Evolutionary conservation across 1,139 yeast genomes (phyloP), one percentile per base, ranked within the genome.

Genomic region (Protomyces pachydermus): DNA sequence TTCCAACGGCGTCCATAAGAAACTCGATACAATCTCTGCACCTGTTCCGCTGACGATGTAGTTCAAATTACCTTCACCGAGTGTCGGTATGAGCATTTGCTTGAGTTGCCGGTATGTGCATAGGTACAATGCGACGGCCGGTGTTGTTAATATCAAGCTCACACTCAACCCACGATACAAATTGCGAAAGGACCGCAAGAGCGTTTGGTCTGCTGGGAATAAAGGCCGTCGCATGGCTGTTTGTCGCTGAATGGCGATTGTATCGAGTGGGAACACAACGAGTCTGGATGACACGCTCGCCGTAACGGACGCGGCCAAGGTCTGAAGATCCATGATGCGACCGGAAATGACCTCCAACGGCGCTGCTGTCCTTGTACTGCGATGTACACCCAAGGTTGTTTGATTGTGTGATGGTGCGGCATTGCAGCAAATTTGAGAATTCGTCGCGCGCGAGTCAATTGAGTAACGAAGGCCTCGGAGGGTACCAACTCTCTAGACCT

Each of bases 1-100:
- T 69, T 78, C 81, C 76, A 78, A 77, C 2, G 81, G 81, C 14
- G 81, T 78, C 80, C 80, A 78, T n/a, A 78, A 70, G 53, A 75
- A 69, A 20, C 78, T 74, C 56, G 78, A 74, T 3, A 76, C 72
- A n/a, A 78, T 67, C 61, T 78, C 81, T 3, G 81, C 78, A 3
- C 72, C 72, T 5, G 77, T 71, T 3, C 80, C 80, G 64, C 77
- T 72, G 23, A 71, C 65, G 8, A 77, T 69, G 66, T 76, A 78
- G 67, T 75, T 77, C n/a, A 71, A 20, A 23, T 76, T 68, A 8
- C 76, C 70, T n/a, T 74, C 70, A 25, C 80, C 80, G 3, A 76
- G 66, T 51, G 72, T 69, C 3, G 79, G 77, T n/a, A 77, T 68
- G 35, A 78, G 71, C 57, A 69, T 73, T 53, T 70, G 67, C 67